phyloP scores from a whole-genome alignment of 225 moss, liverwort and hornwort species.

The Physcomitrium patens region DNA sequence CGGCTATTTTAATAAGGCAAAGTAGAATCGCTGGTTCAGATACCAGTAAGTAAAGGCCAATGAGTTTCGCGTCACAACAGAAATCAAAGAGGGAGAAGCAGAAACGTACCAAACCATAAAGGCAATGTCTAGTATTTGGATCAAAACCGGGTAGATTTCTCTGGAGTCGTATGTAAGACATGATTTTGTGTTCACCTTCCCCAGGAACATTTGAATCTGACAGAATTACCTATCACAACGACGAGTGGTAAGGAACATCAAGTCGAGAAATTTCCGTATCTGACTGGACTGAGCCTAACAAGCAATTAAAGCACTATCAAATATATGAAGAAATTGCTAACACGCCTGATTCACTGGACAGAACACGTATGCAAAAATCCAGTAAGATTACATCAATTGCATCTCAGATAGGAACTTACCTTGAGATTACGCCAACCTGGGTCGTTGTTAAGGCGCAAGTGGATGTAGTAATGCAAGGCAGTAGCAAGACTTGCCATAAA shows the following conservation, averaged over 20 bases:
- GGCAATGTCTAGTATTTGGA: slow-evolving; percentile 93
- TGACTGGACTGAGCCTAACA: slow-evolving; percentile 15
- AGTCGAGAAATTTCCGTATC: neutral
- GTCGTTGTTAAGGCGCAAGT: slow-evolving; percentile 86
- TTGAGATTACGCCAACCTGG: slow-evolving; percentile 91
- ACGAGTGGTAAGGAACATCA: slow-evolving; percentile 24
- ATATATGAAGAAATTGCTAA: slow-evolving; percentile 5
- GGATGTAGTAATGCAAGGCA: slow-evolving; percentile 93
- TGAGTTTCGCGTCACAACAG: neutral
- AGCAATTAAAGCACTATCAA: slow-evolving; percentile 21
- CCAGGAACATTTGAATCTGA: slow-evolving; percentile 96
- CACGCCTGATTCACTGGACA: neutral
- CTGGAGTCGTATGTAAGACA: slow-evolving; percentile 96
- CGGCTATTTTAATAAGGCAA: neutral
- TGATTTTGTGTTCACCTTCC: slow-evolving; percentile 96
- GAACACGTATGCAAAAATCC: neutral
- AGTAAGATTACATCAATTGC: neutral
- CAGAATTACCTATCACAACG: slow-evolving; percentile 75
- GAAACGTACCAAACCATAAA: slow-evolving; percentile 73
- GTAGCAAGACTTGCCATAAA: slow-evolving; percentile 89
- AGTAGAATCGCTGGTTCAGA: neutral
- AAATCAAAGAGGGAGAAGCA: slow-evolving; percentile 17
- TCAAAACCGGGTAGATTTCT: slow-evolving; percentile 87
- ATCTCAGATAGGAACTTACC: slow-evolving; percentile 41
- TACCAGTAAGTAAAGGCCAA: slow-evolving; percentile 8